Evolutionary conservation across 1,284 basidiomycete genomes (phyloP).

Genomic region (Agaricales sp.): DNA sequence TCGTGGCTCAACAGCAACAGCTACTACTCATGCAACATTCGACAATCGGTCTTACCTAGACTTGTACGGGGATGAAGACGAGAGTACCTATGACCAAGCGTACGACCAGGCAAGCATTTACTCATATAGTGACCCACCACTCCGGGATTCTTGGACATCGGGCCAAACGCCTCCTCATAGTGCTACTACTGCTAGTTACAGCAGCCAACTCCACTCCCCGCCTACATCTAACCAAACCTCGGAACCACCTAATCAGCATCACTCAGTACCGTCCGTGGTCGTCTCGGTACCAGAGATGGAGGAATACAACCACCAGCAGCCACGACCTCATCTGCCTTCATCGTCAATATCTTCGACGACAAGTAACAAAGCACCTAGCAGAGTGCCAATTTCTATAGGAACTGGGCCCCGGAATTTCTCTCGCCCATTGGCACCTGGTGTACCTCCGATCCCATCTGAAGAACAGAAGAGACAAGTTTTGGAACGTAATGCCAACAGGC

Average conservation of each 20-base stretch:
- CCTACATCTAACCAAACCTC: too few relatives aligned
- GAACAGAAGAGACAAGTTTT: conserved; percentile 51
- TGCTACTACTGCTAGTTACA: too few relatives aligned
- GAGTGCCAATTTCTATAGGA: conserved; percentile 16
- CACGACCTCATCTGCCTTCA: background rate
- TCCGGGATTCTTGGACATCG: conserved; percentile 27
- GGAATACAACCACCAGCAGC: conserved; percentile 27
- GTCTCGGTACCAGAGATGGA: background rate
- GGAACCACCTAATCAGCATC: too few relatives aligned
- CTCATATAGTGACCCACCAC: conserved; percentile 18
- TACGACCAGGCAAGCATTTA: conserved; percentile 28
- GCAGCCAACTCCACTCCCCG: too few relatives aligned
- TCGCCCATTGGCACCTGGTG: conserved; percentile 23
- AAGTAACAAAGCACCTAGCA: conserved; percentile 1
- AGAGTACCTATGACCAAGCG: conserved; percentile 21
- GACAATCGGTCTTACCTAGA: conserved; percentile 22
- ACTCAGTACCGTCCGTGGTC: background rate
- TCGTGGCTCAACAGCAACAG: conserved; percentile 41
- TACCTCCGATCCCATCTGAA: conserved; percentile 28
- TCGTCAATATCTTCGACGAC: background rate
- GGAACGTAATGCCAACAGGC: conserved; percentile 37
- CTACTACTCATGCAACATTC: conserved; percentile 23
- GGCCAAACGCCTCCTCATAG: too few relatives aligned
- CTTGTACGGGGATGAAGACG: conserved; percentile 22
- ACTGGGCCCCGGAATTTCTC: conserved; percentile 44